These are phyloP conservation scores for Microdochium nivale DNA, from an alignment of 2,329 filamentous ascomycete genomes.

Conservation along the genomic window DNA sequence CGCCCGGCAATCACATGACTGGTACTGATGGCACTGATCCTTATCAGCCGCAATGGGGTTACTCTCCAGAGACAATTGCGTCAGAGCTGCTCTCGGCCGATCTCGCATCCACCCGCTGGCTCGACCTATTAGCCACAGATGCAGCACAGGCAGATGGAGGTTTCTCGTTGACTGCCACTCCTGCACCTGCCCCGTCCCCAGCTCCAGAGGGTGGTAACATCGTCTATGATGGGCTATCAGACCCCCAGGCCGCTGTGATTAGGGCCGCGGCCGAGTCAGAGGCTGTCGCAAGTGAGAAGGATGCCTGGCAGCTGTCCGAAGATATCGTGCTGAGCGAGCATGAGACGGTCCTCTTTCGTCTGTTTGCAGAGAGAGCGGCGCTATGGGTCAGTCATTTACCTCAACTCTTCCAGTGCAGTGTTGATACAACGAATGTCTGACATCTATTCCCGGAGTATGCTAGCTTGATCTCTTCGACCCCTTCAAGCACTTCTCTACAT, in stretches of 20 bases:
- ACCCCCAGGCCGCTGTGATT: slow-evolving; percentile 2
- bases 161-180: slow-evolving; percentile 15
- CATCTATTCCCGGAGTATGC: not conserved
- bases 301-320: slow-evolving; percentile 15
- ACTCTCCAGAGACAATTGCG: slow-evolving; percentile 15
- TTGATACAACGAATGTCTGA: not conserved
- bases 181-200: slow-evolving; percentile 6
- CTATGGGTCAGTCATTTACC: slow-evolving; percentile 9
- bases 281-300: slow-evolving; percentile 8
- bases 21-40: not conserved
- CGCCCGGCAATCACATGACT: not conserved
- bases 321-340: slow-evolving; percentile 13
- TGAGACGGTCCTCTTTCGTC: slow-evolving; percentile 18
- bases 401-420: not conserved
- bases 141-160: slow-evolving; percentile 21
- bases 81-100: slow-evolving; percentile 18
- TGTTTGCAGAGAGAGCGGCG: slow-evolving; percentile 16
- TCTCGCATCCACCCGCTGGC: slow-evolving; percentile 20
- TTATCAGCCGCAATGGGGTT: slow-evolving; percentile 8
- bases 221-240: not conserved
- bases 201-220: slow-evolving; percentile 2
- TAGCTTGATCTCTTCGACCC: slow-evolving; percentile 24
- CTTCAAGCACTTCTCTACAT: slow-evolving; percentile 20
- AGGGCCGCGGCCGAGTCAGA: slow-evolving; percentile 3
- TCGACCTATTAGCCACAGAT: slow-evolving; percentile 19